Conservation (phyloP, 192 early-diverging fungal species). For the Entomortierella chlamydospora region DNA sequence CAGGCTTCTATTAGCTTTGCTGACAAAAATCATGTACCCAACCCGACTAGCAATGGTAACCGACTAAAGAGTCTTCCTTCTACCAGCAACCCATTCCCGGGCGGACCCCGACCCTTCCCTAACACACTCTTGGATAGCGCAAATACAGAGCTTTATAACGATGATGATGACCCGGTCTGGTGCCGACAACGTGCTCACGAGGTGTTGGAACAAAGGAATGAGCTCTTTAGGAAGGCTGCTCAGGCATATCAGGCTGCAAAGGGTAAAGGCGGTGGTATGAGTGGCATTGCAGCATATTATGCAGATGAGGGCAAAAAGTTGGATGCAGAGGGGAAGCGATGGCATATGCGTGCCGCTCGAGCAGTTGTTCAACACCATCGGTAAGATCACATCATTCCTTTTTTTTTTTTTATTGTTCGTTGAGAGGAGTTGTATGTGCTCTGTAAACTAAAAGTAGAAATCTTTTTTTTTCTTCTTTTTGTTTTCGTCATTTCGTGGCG, state of each 20-base stretch:
- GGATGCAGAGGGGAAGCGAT: conserved; percentile 59
- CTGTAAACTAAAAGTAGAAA: not conserved
- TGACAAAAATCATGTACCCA: conserved; percentile 17
- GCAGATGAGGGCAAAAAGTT: conserved; percentile 59
- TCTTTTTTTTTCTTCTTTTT: conserved; percentile 6
- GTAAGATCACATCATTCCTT: conserved; percentile 10
- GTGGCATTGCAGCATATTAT: conserved; percentile 64
- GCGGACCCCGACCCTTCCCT: conserved; percentile 22
- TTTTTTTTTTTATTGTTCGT: not conserved
- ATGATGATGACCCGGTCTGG: conserved; percentile 60
- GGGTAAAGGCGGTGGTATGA: conserved; percentile 54
- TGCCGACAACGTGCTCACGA: conserved; percentile 60
- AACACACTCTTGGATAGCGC: conserved; percentile 50
- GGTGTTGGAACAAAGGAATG: conserved; percentile 55
- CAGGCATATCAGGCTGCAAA: conserved; percentile 53
- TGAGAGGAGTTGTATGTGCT: not conserved
- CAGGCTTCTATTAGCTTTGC: conserved; percentile 30
- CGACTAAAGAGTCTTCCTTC: conserved; percentile 32
- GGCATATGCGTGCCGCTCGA: conserved; percentile 67
- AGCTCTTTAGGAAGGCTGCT: conserved; percentile 62
- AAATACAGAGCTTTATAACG: conserved; percentile 48
- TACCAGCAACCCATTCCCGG: conserved; percentile 26
- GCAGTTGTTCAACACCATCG: conserved; percentile 57
- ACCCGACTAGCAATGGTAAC: conserved; percentile 5
- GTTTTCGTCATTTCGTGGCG: not conserved